A percentile compares a stretch with the other conserved stretches of the same genome.
Conservation (phyloP, 2,329 filamentous ascomycete genomes). For the Cladosporium sp. region DNA sequence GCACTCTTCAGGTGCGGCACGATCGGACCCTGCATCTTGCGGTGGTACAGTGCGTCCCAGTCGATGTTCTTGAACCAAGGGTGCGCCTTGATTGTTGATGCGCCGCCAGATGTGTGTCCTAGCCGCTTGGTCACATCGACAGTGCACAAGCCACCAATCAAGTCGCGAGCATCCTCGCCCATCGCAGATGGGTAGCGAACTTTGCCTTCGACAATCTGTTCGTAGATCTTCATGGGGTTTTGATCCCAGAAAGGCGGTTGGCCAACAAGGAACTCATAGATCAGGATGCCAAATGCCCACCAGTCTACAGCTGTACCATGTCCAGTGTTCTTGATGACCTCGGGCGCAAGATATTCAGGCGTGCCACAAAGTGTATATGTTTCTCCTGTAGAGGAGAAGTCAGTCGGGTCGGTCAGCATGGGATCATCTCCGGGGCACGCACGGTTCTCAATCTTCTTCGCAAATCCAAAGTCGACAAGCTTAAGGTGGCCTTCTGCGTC, state of each 20-base stretch:
- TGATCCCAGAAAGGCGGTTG: constrained; percentile 86
- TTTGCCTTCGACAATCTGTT: constrained; percentile 73
- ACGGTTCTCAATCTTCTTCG: constrained; percentile 68
- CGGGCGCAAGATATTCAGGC: constrained; percentile 77
- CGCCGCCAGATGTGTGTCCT: constrained; percentile 73
- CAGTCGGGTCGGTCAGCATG: constrained; percentile 19
- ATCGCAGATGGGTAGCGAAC: constrained; percentile 68
- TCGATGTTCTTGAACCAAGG: constrained; percentile 69
- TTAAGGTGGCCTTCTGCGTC: constrained; percentile 76
- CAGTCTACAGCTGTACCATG: constrained; percentile 73
- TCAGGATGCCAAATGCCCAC: constrained; percentile 81
- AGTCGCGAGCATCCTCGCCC: constrained; percentile 65
- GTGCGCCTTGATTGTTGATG: constrained; percentile 67
- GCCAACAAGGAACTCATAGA: constrained; percentile 80
- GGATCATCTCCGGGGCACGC: constrained; percentile 9
- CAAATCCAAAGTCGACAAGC: constrained; percentile 81
- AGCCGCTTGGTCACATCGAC: constrained; percentile 73
- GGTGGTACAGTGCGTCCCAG: constrained; percentile 68
- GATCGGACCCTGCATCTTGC: constrained; percentile 65
- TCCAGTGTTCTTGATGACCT: constrained; percentile 79
- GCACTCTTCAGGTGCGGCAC: constrained; percentile 68
- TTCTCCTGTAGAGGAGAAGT: constrained; percentile 47
- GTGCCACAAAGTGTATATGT: constrained; percentile 82
- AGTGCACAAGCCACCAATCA: constrained; percentile 72
- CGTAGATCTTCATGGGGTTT: constrained; percentile 83